Evolutionary conservation across 805 yeast genomes (phyloP).

Genomic region (Candida fluviatilis): DNA sequence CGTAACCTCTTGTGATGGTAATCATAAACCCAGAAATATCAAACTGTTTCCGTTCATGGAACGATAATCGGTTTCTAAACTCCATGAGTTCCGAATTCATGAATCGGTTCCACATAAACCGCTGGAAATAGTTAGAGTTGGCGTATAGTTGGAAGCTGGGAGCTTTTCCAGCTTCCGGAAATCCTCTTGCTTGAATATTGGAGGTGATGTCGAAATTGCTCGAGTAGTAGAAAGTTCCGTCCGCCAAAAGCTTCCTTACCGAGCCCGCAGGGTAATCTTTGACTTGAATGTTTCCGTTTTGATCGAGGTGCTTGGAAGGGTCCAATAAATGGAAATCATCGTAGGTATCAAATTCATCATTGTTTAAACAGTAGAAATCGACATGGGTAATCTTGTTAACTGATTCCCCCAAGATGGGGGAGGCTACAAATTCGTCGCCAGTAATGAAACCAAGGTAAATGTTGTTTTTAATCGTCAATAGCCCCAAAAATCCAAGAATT

Average conservation of each 20-base stretch:
- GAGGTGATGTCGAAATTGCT: slow-evolving; percentile 44
- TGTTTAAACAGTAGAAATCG: slow-evolving; percentile 60
- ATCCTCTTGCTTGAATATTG: slow-evolving; percentile 42
- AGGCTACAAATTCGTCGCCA: slow-evolving; percentile 51
- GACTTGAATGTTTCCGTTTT: slow-evolving; percentile 14
- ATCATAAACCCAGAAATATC: slow-evolving; percentile 46
- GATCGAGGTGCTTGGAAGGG: slow-evolving; percentile 14
- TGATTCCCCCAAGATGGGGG: slow-evolving; percentile 51
- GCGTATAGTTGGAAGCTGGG: slow-evolving; percentile 12
- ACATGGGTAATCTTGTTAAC: slow-evolving; percentile 55
- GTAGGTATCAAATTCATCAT: slow-evolving; percentile 47
- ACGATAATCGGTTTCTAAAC: slow-evolving; percentile 41
- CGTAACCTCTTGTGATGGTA: slow-evolving; percentile 49
- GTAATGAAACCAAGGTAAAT: slow-evolving; percentile 59
- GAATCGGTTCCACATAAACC: slow-evolving; percentile 51
- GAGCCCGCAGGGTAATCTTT: slow-evolving; percentile 40
- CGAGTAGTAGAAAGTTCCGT: slow-evolving; percentile 48
- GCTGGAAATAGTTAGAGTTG: slow-evolving; percentile 38
- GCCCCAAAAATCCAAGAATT: slow-evolving; percentile 59
- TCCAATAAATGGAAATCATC: slow-evolving; percentile 28
- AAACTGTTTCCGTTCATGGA: slow-evolving; percentile 35
- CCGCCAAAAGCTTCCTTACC: slow-evolving; percentile 39
- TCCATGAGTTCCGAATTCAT: slow-evolving; percentile 43
- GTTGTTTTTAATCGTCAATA: slow-evolving; percentile 49
- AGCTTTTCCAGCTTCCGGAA: slow-evolving; percentile 7